These are phyloP conservation scores for Corchorus capsularis DNA, from an alignment of 345 rosid genomes.

Conservation along the genomic window DNA sequence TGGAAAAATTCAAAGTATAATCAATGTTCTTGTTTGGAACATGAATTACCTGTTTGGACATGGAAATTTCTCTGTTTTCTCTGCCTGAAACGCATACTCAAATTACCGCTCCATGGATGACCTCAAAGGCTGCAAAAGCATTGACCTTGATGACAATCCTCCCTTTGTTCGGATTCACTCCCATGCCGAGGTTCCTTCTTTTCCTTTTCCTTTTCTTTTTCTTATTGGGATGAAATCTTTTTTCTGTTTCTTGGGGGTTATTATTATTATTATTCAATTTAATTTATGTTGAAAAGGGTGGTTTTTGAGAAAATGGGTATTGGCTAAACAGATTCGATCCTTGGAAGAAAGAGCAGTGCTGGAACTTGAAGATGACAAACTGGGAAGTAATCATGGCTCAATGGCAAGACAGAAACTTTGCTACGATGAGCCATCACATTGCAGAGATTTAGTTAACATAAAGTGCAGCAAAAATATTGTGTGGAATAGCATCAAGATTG, in stretches of 20 bases:
- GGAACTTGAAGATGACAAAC: slow-evolving; percentile 16
- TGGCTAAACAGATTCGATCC: slow-evolving; percentile 26
- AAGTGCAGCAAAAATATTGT: slow-evolving; percentile 10
- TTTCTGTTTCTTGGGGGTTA: background rate
- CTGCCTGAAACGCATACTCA: background rate
- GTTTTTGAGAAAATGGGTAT: slow-evolving; percentile 11
- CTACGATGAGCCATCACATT: background rate
- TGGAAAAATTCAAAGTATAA: background rate
- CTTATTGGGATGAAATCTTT: background rate
- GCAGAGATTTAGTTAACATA: background rate
- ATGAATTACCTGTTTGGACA: slow-evolving; percentile 6
- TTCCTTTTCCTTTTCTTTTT: background rate
- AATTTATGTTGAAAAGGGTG: background rate
- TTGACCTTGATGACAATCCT: background rate
- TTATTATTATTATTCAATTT: background rate
- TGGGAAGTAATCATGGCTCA: background rate
- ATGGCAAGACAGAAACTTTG: background rate
- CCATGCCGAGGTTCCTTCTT: slow-evolving; percentile 24
- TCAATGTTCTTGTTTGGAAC: slow-evolving; percentile 7
- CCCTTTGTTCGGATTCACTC: slow-evolving; percentile 20
- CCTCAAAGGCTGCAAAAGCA: background rate
- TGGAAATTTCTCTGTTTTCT: slow-evolving; percentile 18
- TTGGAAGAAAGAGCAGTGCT: slow-evolving; percentile 16
- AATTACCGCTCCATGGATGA: slow-evolving; percentile 19
- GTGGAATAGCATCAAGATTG: slow-evolving; percentile 28